Percentiles rank a stretch among this genome's conserved stretches.
phyloP scores from a whole-genome alignment of 495 filamentous ascomycete species.

The Podospora sp. region DNA sequence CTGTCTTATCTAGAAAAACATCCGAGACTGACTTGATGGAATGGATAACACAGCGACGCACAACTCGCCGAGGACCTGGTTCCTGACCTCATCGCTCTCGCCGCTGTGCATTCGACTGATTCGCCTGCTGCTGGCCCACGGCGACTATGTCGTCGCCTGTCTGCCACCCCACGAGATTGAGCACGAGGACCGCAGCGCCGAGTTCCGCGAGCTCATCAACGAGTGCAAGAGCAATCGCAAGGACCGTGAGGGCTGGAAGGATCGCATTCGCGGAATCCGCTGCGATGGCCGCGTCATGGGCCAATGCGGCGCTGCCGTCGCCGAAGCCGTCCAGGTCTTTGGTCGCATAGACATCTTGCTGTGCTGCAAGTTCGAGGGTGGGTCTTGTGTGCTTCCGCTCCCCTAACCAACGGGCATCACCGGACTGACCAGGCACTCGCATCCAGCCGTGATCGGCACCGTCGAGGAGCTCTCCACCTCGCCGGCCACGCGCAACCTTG shows the following conservation, averaged over 20 bases:
- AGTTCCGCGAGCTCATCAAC: conserved; percentile 59
- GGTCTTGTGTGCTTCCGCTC: conserved; percentile 12
- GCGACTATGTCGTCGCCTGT: conserved; percentile 82
- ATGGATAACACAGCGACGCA: conserved; percentile 54
- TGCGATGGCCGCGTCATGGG: conserved; percentile 61
- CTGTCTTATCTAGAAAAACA: conserved; percentile 7
- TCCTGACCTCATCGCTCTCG: conserved; percentile 80
- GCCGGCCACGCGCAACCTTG: conserved; percentile 71
- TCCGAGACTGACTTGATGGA: conserved; percentile 20
- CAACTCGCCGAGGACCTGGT: conserved; percentile 74
- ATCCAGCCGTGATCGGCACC: conserved; percentile 78
- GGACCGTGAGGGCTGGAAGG: conserved; percentile 59
- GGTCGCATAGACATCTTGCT: conserved; percentile 86
- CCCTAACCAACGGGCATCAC: neutral
- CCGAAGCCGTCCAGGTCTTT: conserved; percentile 80
- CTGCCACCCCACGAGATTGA: conserved; percentile 69
- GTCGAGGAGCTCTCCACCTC: conserved; percentile 85
- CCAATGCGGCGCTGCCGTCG: conserved; percentile 77
- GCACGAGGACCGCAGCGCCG: conserved; percentile 57
- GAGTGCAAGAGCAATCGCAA: conserved; percentile 60
- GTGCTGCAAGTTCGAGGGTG: conserved; percentile 83
- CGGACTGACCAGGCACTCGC: neutral
- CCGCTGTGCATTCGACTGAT: conserved; percentile 75
- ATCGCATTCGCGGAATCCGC: conserved; percentile 57
- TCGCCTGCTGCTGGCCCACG: conserved; percentile 76